phyloP scores from a whole-genome alignment of 306 rosid genomes.

The Malus fusca region DNA sequence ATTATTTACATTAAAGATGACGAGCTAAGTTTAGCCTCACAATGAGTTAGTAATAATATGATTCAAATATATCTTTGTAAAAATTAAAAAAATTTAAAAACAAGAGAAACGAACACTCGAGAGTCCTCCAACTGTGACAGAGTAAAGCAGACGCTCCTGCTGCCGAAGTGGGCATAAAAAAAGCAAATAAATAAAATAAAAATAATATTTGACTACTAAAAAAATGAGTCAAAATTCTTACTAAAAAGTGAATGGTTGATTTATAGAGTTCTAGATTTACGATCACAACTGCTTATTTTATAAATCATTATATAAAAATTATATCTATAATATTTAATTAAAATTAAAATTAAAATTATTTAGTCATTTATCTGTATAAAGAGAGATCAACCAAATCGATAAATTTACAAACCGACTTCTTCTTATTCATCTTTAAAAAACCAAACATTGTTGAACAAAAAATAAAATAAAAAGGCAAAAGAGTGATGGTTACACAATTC shows the following conservation, averaged over 20 bases:
- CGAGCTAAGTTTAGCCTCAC: accelerated
- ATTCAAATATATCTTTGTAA: accelerated
- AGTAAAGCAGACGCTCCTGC: constrained; percentile 30
- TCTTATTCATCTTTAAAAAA: too few species aligned
- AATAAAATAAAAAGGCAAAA: neutral
- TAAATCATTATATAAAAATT: too few species aligned
- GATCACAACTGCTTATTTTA: too few species aligned
- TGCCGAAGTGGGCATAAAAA: neutral
- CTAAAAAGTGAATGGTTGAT: too few species aligned
- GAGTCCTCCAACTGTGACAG: neutral
- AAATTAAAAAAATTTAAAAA: neutral
- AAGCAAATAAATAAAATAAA: neutral
- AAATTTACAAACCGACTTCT: too few species aligned
- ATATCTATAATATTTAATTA: too few species aligned
- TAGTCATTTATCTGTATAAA: too few species aligned
- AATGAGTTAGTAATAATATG: accelerated
- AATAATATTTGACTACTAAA: neutral
- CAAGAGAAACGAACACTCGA: neutral
- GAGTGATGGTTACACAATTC: neutral
- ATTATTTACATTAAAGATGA: accelerated
- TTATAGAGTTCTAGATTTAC: too few species aligned
- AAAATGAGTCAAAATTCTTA: neutral
- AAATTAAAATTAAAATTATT: too few species aligned
- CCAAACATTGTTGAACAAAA: too few species aligned
- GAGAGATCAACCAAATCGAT: too few species aligned